Base-by-base conservation (phyloP, 139 green algal species). In the Auxenochlorella pyrenoidosa region DNA sequence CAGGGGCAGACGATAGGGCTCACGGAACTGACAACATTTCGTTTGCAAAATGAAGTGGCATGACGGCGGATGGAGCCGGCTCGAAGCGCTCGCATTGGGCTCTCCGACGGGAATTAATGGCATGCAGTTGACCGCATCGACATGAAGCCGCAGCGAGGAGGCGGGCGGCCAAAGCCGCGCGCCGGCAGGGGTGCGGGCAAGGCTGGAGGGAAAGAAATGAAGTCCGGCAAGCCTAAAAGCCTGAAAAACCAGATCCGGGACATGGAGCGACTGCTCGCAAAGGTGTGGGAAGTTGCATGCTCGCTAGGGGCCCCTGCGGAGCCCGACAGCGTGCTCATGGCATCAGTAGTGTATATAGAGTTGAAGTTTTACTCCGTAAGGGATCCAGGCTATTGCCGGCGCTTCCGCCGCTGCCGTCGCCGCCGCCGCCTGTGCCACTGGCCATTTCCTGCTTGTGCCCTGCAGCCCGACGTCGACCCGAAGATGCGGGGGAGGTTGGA, bases 161-260 rank as follows among this genome's bases (percentile, higher is more conserved):
- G 54, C 54, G 54, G 54, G 54, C 54, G 54, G 18, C 70, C 70
- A 44, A 26, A 47, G 34, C 30, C 8, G 26, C 30, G 47, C 58
- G 22, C 28, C 19, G 59, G 58, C 58, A 77, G 32, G 41, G 41
- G 47, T 19, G 41, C 38, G 32, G 36, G 65, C 26, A 40, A 85
- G 80, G 32, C 30, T 5, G 41, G 65, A 21, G 54, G 34, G 24
- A 36, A 40, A 10, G 10, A 24, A 2, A 59, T 21, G 26, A 79
- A 86, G 54, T 21, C 6, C 36, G n/a, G 34, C 60, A 85, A 79
- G 43, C 78, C 51, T 30, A 65, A 24, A 24, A 79, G 66, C 24
- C 26, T 93, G 0, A 97, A 95, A 73, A 94, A 95, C 65, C 82
- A 92, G 51, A 95, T 97, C 26, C 80, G 95, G 3, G 84, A 84